Evolutionary conservation across 169 alveolate species (phyloP).

Genomic region (Plasmodium berghei): DNA sequence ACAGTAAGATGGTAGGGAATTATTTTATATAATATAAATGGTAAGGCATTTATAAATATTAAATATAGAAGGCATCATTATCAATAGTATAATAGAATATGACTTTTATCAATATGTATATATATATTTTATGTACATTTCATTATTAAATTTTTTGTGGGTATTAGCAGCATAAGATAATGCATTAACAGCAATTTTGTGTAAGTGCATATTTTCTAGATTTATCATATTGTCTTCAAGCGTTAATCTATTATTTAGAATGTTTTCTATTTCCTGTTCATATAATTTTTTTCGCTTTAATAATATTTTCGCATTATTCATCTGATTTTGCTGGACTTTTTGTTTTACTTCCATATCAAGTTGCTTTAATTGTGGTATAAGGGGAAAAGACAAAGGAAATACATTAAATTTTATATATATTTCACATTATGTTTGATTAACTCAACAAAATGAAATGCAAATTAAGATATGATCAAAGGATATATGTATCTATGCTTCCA

Average conservation of each 20-base stretch:
- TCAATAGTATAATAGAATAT: no score
- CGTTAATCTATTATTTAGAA: constrained; percentile 79
- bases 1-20: not conserved
- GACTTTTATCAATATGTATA: not conserved
- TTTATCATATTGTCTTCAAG: constrained; percentile 85
- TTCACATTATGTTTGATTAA: no score
- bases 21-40: not conserved
- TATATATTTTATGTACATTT: constrained; percentile 38
- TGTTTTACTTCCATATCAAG: constrained; percentile 73
- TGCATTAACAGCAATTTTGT: constrained; percentile 84
- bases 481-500: not conserved
- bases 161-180: constrained; percentile 76
- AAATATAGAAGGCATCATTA: no score
- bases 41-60: not conserved
- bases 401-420: no score
- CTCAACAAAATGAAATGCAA: no score
- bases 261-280: constrained; percentile 80
- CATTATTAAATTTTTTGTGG: constrained; percentile 67
- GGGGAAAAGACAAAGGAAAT: not conserved
- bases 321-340: constrained; percentile 70
- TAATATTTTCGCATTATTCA: constrained; percentile 79
- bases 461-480: no score
- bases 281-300: constrained; percentile 82
- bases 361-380: constrained; percentile 32
- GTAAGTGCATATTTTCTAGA: constrained; percentile 85